phyloP scores from a whole-genome alignment of 2,329 filamentous ascomycete genomes.

The Alternaria ventricosa region DNA sequence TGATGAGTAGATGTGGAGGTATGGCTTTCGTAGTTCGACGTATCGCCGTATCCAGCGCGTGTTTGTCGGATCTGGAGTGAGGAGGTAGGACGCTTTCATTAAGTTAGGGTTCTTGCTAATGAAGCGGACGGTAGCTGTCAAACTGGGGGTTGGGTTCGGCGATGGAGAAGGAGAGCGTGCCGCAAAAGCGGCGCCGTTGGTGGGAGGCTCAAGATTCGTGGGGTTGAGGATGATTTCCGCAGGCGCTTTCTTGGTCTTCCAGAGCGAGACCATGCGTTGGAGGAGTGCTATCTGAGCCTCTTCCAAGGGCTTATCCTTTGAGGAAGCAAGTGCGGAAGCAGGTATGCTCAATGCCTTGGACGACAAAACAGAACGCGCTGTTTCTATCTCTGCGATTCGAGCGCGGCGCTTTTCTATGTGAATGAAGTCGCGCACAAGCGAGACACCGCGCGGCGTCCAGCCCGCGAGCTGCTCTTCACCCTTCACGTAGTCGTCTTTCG shows the following conservation, averaged over 20 bases:
- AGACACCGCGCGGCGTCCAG: slow-evolving; percentile 90
- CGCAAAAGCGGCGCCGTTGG: slow-evolving; percentile 62
- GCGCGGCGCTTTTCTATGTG: slow-evolving; percentile 73
- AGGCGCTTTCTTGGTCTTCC: slow-evolving; percentile 58
- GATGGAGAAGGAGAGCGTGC: slow-evolving; percentile 46
- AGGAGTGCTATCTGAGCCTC: slow-evolving; percentile 52
- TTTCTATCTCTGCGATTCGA: slow-evolving; percentile 80
- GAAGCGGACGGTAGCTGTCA: slow-evolving; percentile 77
- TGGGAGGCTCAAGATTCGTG: slow-evolving; percentile 69
- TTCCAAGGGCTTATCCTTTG: slow-evolving; percentile 26
- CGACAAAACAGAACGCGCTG: slow-evolving; percentile 70
- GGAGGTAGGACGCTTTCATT: slow-evolving; percentile 85
- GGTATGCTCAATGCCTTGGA: slow-evolving; percentile 52
- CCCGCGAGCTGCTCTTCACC: slow-evolving; percentile 85
- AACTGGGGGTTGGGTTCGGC: slow-evolving; percentile 61
- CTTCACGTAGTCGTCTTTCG: slow-evolving; percentile 92
- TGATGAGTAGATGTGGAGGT: slow-evolving; percentile 86
- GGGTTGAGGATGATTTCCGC: slow-evolving; percentile 56
- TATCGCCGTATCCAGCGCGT: slow-evolving; percentile 91
- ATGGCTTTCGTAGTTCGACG: slow-evolving; percentile 88
- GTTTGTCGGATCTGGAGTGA: slow-evolving; percentile 81
- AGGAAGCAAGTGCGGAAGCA: slow-evolving; percentile 16
- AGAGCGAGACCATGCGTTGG: slow-evolving; percentile 67
- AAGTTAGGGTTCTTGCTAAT: slow-evolving; percentile 76
- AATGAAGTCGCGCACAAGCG: slow-evolving; percentile 88